Evolutionary conservation across 2,329 filamentous ascomycete genomes (phyloP), one percentile per base, ranked within the genome.

Genomic region (Phaeosphaeriaceae sp.): DNA sequence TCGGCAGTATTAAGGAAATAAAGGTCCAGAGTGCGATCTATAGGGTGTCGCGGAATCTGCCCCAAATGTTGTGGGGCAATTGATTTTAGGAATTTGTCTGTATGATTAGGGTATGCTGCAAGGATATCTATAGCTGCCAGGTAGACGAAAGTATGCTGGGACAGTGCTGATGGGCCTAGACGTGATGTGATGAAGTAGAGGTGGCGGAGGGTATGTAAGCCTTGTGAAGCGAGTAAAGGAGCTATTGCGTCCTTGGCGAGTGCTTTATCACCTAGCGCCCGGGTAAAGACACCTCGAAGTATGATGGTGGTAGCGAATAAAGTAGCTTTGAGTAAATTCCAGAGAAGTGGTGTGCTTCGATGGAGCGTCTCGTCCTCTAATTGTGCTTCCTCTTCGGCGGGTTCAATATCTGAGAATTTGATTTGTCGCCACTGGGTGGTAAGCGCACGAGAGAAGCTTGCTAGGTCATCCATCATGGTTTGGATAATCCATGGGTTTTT

Each of bases 1-100:
- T 96, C 92, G 2, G 89, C 87, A 0, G 87, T 84, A 66, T 95
- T 94, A 54, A 97, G 82, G 74, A 95, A 96, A 76, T 90, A 96
- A 13, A 96, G 82, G 67, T 94, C 89, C n/a, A 93, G 77, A 15
- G 83, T 87, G 48, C 88, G 82, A 59, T 90, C 84, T 2, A 91
- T 77, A 4, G 87, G 85, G 56, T 88, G 83, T 5, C 76, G 74
- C 0, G 87, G 83, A 26, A 88, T 84, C 32, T 78, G 73, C 33
- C 82, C 80, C 15, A 81, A 69, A 49, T 81, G 76, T 34, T 73
- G 72, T 5, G 84, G 84, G 48, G 81, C 80, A 41, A 88, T 87
- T 16, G 83, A 81, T 52, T 79, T 77, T 18, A 96, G 75, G 61
- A 95, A 90, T 16, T 81, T 78, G 52, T 87, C 82, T 3, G 85